A percentile compares a stretch with the other conserved stretches of the same genome.
These are phyloP conservation scores for Pythium rhizo-oryzae DNA, from an alignment of 352 stramenopile genomes.

Conservation along the genomic window DNA sequence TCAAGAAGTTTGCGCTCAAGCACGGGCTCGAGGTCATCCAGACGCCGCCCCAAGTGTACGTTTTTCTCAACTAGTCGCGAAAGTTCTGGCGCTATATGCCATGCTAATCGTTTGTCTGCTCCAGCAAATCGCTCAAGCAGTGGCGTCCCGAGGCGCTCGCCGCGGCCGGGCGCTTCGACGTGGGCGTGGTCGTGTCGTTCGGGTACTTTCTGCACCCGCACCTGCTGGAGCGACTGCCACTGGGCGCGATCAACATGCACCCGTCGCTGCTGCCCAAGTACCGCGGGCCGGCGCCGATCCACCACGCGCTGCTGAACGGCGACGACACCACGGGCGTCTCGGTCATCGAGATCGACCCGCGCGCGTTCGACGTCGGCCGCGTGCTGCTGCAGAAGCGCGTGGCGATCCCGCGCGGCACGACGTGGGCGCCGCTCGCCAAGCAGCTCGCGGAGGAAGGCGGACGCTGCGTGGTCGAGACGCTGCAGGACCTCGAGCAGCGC, in stretches of 20 bases:
- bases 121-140: constrained; percentile 76
- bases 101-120: not conserved
- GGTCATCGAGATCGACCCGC: constrained; percentile 87
- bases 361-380: constrained; percentile 80
- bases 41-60: constrained; percentile 66
- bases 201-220: constrained; percentile 80
- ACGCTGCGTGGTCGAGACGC: constrained; percentile 69
- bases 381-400: constrained; percentile 63
- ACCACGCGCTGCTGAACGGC: constrained; percentile 83
- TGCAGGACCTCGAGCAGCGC: constrained; percentile 45
- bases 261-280: constrained; percentile 88
- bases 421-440: constrained; percentile 34
- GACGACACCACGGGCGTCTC: constrained; percentile 78
- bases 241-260: constrained; percentile 90
- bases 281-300: constrained; percentile 82
- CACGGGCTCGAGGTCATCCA: constrained; percentile 63
- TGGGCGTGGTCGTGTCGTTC: constrained; percentile 90
- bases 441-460: constrained; percentile 59
- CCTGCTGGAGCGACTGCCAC: constrained; percentile 61
- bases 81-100: not conserved
- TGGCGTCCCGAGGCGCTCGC: constrained; percentile 57
- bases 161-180: constrained; percentile 51
- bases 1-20: constrained; percentile 72
- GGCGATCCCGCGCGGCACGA: constrained; percentile 51
- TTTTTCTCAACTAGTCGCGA: not conserved